phyloP scores from a whole-genome alignment of 805 yeast genomes.

The Candida germanica region DNA sequence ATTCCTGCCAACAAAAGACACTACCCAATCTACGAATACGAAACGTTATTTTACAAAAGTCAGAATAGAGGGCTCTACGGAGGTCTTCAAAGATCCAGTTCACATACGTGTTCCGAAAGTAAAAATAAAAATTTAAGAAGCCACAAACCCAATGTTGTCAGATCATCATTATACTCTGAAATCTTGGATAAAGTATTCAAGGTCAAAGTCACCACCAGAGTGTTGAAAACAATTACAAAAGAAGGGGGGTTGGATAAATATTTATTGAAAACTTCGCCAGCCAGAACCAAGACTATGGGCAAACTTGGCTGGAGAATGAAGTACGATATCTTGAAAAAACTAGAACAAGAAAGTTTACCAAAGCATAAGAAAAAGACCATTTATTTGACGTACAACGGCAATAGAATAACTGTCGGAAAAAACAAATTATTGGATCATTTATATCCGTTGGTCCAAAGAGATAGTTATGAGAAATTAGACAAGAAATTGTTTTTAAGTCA shows the following conservation, averaged over 20 bases:
- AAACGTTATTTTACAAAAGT: constrained; percentile 73
- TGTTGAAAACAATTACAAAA: constrained; percentile 78
- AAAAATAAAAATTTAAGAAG: constrained; percentile 69
- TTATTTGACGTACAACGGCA: constrained; percentile 42
- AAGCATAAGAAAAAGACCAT: constrained; percentile 40
- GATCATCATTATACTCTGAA: constrained; percentile 81
- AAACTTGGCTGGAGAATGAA: constrained; percentile 89
- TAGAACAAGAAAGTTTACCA: constrained; percentile 38
- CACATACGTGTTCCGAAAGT: constrained; percentile 74
- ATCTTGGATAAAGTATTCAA: constrained; percentile 55
- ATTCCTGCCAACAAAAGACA: constrained; percentile 21
- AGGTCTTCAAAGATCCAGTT: constrained; percentile 75
- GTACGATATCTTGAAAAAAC: constrained; percentile 59
- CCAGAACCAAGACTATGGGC: constrained; percentile 89
- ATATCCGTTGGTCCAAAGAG: constrained; percentile 48
- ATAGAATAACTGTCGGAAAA: constrained; percentile 57
- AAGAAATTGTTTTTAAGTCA: constrained; percentile 46
- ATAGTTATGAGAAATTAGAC: constrained; percentile 40
- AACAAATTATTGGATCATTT: constrained; percentile 56
- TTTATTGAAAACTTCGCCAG: constrained; percentile 79
- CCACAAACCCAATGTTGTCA: constrained; percentile 80
- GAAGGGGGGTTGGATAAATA: constrained; percentile 96
- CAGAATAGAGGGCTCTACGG: constrained; percentile 89
- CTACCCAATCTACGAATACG: constrained; percentile 47
- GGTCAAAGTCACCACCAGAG: constrained; percentile 71